Evolutionary conservation across 2,329 filamentous ascomycete genomes (phyloP).

Genomic region (Alternaria metachromatica): DNA sequence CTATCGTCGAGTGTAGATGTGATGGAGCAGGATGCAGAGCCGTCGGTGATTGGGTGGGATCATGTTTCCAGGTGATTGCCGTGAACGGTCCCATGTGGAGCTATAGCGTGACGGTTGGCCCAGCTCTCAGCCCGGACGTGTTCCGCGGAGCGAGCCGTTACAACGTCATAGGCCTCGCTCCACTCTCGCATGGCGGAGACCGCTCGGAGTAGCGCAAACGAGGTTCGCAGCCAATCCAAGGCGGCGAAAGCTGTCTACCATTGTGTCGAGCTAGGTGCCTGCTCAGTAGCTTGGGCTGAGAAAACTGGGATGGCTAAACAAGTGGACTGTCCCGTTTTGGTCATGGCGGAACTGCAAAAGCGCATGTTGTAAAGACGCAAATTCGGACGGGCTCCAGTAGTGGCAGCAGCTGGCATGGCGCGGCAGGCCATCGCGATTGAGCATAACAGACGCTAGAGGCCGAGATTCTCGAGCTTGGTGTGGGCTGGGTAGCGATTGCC

Average conservation of each 20-base stretch:
- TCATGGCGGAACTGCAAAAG: background rate
- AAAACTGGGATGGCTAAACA: background rate
- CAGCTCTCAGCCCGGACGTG: background rate
- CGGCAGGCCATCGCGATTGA: conserved; percentile 4
- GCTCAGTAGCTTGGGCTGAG: background rate
- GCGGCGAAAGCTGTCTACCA: background rate
- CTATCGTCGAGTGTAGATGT: background rate
- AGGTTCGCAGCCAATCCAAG: background rate
- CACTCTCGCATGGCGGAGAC: background rate
- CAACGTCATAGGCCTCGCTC: background rate
- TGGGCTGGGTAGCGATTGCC: background rate
- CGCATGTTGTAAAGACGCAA: background rate
- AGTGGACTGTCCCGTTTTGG: background rate
- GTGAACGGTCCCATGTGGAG: background rate
- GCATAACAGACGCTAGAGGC: background rate
- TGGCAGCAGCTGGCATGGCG: too few relatives aligned
- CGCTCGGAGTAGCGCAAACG: background rate
- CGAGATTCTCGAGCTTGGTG: background rate
- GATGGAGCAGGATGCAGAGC: background rate
- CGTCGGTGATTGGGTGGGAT: background rate
- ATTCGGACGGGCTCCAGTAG: background rate
- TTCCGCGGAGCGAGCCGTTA: background rate
- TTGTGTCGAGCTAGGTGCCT: background rate
- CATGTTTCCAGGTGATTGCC: background rate
- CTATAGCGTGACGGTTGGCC: background rate